Evolutionary conservation across 805 yeast species (phyloP).

Genomic region (Kazachstania psychrophila): DNA sequence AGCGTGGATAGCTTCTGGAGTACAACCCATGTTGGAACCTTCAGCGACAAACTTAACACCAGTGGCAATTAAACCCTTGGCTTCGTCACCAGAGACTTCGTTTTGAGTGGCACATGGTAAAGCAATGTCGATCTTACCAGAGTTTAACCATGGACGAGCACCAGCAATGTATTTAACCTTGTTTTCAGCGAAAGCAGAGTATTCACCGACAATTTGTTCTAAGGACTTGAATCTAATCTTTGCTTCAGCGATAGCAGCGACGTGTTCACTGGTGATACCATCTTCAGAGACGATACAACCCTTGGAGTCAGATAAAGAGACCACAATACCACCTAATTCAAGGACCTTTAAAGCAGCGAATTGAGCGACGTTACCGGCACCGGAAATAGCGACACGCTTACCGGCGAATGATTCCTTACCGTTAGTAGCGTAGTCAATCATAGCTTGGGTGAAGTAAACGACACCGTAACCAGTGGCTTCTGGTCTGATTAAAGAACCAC

Average conservation of each 20-base stretch:
- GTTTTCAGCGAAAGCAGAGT: constrained; percentile 46
- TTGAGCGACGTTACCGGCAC: constrained; percentile 99
- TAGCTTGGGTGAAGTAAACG: constrained; percentile 93
- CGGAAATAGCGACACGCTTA: constrained; percentile 92
- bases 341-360: constrained; percentile 96
- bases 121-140: constrained; percentile 88
- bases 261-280: constrained; percentile 80
- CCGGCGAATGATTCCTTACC: constrained; percentile 88
- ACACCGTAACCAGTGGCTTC: constrained; percentile 99
- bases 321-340: constrained; percentile 93
- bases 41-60: constrained; percentile 93
- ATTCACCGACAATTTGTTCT: constrained; percentile 53
- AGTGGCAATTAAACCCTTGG: constrained; percentile 83
- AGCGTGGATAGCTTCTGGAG: constrained; percentile 91
- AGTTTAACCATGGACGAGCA: constrained; percentile 94
- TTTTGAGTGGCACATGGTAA: constrained; percentile 98
- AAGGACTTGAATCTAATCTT: constrained; percentile 71
- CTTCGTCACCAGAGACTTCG: constrained; percentile 95
- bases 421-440: constrained; percentile 85
- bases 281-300: constrained; percentile 72
- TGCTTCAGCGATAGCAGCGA: constrained; percentile 65
- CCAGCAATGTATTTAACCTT: constrained; percentile 77
- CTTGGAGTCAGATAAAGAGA: constrained; percentile 89
- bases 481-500: constrained; percentile 97
- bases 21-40: constrained; percentile 99